phyloP scores from a whole-genome alignment of 352 stramenopile species.

The Lagenidium sp. region DNA sequence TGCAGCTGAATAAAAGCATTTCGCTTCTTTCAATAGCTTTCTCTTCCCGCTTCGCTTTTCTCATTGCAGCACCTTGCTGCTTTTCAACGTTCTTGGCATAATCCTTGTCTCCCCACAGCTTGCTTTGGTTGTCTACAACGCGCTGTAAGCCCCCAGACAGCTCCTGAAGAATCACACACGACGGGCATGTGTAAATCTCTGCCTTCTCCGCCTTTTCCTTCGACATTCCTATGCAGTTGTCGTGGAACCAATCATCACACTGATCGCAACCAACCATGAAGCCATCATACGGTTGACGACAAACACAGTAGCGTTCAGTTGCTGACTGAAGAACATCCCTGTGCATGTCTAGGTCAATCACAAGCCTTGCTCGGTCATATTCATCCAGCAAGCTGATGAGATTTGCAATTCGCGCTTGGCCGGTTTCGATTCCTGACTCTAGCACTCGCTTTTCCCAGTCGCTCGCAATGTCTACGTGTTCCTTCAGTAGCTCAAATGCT shows the following conservation, averaged over 20 bases:
- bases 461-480: conserved; percentile 63
- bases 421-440: conserved; percentile 64
- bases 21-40: conserved; percentile 76
- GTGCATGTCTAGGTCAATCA: conserved; percentile 86
- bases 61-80: conserved; percentile 51
- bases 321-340: conserved; percentile 87
- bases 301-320: conserved; percentile 88
- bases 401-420: conserved; percentile 63
- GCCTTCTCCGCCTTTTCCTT: conserved; percentile 92
- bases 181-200: conserved; percentile 94
- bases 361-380: conserved; percentile 61
- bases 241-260: conserved; percentile 88
- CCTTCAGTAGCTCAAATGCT: conserved; percentile 71
- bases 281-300: conserved; percentile 83
- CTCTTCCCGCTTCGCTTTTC: conserved; percentile 81
- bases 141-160: conserved; percentile 56
- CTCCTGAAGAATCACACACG: conserved; percentile 88
- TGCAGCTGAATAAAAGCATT: conserved; percentile 68
- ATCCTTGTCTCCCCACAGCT: conserved; percentile 76
- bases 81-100: conserved; percentile 82
- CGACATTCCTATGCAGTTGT: conserved; percentile 85
- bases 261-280: conserved; percentile 86
- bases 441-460: conserved; percentile 79
- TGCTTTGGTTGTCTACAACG: conserved; percentile 45
- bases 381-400: conserved; percentile 68